Base-by-base conservation (phyloP, 2,329 filamentous ascomycete species). In the Lasiodiplodia gonubiensis region DNA sequence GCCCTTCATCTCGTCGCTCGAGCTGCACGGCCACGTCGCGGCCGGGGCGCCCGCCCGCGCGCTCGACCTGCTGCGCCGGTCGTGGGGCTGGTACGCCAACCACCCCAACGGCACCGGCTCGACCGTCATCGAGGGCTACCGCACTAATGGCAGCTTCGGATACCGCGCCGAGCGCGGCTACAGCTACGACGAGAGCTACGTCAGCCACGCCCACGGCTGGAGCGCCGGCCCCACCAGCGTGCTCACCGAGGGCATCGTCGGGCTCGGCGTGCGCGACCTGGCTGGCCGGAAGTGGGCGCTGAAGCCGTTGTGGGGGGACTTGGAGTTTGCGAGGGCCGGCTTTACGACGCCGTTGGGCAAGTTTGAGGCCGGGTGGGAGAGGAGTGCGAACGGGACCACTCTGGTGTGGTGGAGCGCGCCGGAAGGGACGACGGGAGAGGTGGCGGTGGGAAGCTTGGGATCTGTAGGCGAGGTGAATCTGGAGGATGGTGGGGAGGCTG, bases 51-150 rank as follows among this genome's bases (percentile, higher is more conserved):
- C 86, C 1, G 73, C 77, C 8, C 83, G 86, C 42, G 86, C 87
- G 0, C 76, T 90, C 0, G 80, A 85, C 12, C 81, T 89, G 18
- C 84, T 89, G 37, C 83, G 86, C 6, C 77, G 78, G 10, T 81
- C 80, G 59, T 89, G 87, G 87, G 87, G 87, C 12, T 88, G 86
- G 85, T 89, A 89, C 70, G 76, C 87, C 18, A 79, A 83, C 68
- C 82, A 88, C 68, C 80, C 83, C 0, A 84, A 86, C 70, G 86
- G 86, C n/a, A 88, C 87, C 67, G 79, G 83, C 67, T 85, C 82
- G 51, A 89, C 88, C 0, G 82, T 86, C 23, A 82, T 88, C 30
- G 88, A 89, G 74, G 87, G 87, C 0, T 89, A 87, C 68, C 79
- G 86, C 1, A 74, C 74, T 0, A 82, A 89, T 69, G 86, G 86